These are phyloP conservation scores for Pseudotsuga menziesii DNA, from an alignment of 75 land plant genomes.

Conservation along the genomic window DNA sequence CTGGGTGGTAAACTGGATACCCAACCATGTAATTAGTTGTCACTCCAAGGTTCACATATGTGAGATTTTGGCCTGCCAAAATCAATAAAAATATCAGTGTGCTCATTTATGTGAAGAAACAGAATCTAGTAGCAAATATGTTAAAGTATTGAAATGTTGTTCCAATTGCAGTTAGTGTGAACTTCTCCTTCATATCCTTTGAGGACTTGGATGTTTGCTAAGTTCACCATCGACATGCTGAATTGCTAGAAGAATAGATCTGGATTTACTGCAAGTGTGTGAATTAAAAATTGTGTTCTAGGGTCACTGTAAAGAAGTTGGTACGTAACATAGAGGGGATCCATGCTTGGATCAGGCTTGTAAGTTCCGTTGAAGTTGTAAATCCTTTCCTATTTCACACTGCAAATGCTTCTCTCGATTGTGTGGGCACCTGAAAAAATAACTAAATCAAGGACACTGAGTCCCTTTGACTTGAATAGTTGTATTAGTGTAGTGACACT, in stretches of 20 bases:
- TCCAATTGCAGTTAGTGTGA: slow-evolving; percentile 34
- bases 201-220: slow-evolving; percentile 45
- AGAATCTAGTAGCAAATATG: too few species aligned
- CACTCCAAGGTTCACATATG: too few species aligned
- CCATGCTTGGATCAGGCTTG: slow-evolving; percentile 57
- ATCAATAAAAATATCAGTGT: too few species aligned
- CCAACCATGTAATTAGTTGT: too few species aligned
- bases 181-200: slow-evolving; percentile 48
- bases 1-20: too few species aligned
- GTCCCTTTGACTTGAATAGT: slow-evolving; percentile 6
- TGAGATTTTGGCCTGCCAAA: too few species aligned
- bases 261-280: slow-evolving; percentile 20
- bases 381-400: slow-evolving; percentile 45
- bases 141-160: too few species aligned
- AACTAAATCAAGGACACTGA: slow-evolving; percentile 1
- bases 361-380: slow-evolving; percentile 56
- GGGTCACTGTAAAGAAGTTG: slow-evolving; percentile 37
- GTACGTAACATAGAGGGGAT: slow-evolving; percentile 34
- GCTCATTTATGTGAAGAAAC: too few species aligned
- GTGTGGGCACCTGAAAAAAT: slow-evolving; percentile 70
- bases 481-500: not conserved
- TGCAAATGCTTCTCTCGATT: slow-evolving; percentile 58
- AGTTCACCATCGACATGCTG: slow-evolving; percentile 42
- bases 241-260: slow-evolving; percentile 29
- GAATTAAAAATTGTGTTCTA: slow-evolving; percentile 27